Conservation (phyloP, 352 stramenopile species). For the Pythium vanterpoolii region DNA sequence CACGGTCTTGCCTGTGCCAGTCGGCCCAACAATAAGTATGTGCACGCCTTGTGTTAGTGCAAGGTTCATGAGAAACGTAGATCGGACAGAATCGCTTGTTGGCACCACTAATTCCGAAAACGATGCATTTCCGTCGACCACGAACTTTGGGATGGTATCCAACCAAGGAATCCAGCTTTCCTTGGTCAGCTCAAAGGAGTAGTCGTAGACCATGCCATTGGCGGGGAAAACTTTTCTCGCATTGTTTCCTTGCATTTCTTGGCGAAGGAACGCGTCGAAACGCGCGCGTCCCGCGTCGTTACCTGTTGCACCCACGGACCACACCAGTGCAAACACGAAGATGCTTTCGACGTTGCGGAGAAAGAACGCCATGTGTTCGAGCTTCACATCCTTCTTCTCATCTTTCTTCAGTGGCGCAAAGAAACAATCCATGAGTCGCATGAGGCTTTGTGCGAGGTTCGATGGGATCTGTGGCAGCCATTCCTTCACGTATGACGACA, state of each 20-base stretch:
- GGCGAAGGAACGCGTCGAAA: conserved; percentile 89
- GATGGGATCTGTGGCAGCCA: conserved; percentile 81
- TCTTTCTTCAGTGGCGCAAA: conserved; percentile 49
- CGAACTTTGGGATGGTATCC: conserved; percentile 86
- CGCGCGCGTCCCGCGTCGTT: conserved; percentile 79
- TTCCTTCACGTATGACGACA: conserved; percentile 86
- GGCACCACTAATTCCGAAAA: conserved; percentile 93
- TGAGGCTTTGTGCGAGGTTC: conserved; percentile 90
- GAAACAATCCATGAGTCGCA: conserved; percentile 92
- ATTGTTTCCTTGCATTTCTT: conserved; percentile 76
- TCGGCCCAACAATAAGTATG: conserved; percentile 92
- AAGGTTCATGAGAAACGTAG: conserved; percentile 88
- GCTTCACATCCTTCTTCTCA: conserved; percentile 65
- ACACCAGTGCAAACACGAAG: conserved; percentile 91
- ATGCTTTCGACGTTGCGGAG: conserved; percentile 85
- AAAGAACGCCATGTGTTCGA: conserved; percentile 84
- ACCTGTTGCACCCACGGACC: conserved; percentile 90
- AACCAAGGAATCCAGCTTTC: conserved; percentile 94
- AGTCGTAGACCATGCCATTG: conserved; percentile 89
- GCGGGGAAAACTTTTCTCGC: conserved; percentile 25
- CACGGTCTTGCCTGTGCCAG: conserved; percentile 94
- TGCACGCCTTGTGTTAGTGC: conserved; percentile 86
- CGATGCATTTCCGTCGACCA: conserved; percentile 59
- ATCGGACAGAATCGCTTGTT: conserved; percentile 91
- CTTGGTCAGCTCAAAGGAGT: conserved; percentile 82